Conservation (phyloP, 2,329 filamentous ascomycete species). For the Colletotrichum tropicicola region DNA sequence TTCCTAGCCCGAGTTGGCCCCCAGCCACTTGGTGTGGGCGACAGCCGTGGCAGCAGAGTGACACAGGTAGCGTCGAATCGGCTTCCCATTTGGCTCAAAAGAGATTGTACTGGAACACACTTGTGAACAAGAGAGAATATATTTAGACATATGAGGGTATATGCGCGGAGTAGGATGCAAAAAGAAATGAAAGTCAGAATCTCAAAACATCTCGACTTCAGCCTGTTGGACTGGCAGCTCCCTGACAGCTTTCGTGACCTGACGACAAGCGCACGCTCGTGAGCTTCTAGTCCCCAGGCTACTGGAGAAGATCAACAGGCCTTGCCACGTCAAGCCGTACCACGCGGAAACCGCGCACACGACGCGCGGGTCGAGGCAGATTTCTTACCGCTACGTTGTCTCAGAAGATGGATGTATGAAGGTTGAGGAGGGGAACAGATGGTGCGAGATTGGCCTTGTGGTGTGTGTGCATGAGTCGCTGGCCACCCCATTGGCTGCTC, state of each 20-base stretch:
- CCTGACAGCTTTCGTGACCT: conserved; percentile 4
- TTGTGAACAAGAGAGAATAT: neutral
- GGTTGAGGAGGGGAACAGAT: neutral
- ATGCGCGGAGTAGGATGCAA: no score
- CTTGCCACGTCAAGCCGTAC: conserved; percentile 27
- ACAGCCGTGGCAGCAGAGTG: conserved; percentile 1
- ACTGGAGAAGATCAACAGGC: conserved; percentile 1
- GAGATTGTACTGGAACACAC: neutral
- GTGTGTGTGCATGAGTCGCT: conserved; percentile 8
- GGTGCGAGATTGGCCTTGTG: neutral
- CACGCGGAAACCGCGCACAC: neutral
- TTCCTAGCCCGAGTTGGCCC: conserved; percentile 7
- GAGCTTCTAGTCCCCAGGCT: conserved; percentile 5
- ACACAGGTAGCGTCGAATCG: neutral
- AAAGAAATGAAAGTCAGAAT: no score
- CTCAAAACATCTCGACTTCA: no score
- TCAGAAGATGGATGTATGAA: neutral
- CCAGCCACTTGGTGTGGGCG: conserved; percentile 1
- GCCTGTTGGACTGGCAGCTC: conserved; percentile 3
- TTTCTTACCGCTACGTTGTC: neutral
- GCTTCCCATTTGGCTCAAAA: neutral
- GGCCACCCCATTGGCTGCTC: neutral
- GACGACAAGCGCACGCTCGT: neutral
- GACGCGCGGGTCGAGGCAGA: neutral
- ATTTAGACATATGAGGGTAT: neutral